Percentiles rank a stretch among this genome's conserved stretches.
Evolutionary conservation across 176 grass and related monocot genomes (phyloP).

Genomic region (Dactylis glomerata): DNA sequence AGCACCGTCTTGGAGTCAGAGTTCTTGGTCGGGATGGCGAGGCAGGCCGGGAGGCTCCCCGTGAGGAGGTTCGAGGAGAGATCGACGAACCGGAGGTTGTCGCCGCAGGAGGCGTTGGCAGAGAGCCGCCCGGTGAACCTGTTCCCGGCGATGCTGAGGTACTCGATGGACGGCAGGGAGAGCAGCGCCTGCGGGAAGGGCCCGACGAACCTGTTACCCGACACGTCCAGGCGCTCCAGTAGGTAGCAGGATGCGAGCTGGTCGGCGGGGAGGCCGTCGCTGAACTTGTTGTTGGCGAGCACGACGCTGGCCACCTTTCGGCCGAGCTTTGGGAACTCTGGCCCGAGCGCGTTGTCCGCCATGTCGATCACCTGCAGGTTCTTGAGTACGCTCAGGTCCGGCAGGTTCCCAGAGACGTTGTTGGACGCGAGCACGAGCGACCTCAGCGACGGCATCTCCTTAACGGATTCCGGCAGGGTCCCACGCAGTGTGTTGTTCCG

Average conservation of each 20-base stretch:
- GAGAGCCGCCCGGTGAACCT: slow-evolving; percentile 76
- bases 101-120: slow-evolving; percentile 68
- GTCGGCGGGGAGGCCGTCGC: slow-evolving; percentile 57
- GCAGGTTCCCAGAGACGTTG: slow-evolving; percentile 67
- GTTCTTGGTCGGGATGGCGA: slow-evolving; percentile 16
- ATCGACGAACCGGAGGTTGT: slow-evolving; percentile 65
- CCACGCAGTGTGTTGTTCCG: slow-evolving; percentile 76
- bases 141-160: slow-evolving; percentile 69
- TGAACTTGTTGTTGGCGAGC: slow-evolving; percentile 64
- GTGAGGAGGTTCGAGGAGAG: slow-evolving; percentile 83
- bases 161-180: slow-evolving; percentile 69
- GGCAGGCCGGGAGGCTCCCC: slow-evolving; percentile 70
- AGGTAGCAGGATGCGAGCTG: slow-evolving; percentile 59
- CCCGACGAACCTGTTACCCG: slow-evolving; percentile 73
- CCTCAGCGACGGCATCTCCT: slow-evolving; percentile 41
- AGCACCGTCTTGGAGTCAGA: slow-evolving; percentile 36
- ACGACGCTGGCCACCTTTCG: slow-evolving; percentile 70
- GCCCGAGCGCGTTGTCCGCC: slow-evolving; percentile 81
- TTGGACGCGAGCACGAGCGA: slow-evolving; percentile 68
- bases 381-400: slow-evolving; percentile 58
- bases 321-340: slow-evolving; percentile 70
- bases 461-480: slow-evolving; percentile 52
- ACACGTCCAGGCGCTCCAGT: slow-evolving; percentile 73
- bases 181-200: slow-evolving; percentile 60
- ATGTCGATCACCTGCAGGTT: slow-evolving; percentile 84